Evolutionary conservation across 2,329 filamentous ascomycete genomes (phyloP).

Genomic region (Laburnicola sp.): DNA sequence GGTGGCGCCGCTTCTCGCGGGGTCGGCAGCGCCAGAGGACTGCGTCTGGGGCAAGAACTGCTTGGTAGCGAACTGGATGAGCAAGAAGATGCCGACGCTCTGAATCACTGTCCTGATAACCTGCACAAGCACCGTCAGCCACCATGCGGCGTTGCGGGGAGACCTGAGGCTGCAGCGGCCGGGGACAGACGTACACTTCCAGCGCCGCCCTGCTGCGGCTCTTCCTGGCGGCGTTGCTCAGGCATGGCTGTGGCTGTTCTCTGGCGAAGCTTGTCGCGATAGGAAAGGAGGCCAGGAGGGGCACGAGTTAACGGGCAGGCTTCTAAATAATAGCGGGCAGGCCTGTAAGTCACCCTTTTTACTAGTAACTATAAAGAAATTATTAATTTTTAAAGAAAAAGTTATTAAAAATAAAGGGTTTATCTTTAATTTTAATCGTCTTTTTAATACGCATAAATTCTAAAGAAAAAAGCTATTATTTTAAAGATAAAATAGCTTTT

Average conservation of each 20-base stretch:
- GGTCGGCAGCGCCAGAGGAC: conserved; percentile 17
- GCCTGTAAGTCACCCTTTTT: too few relatives aligned
- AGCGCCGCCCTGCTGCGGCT: conserved; percentile 23
- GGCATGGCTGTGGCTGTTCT: conserved; percentile 33
- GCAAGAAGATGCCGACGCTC: conserved; percentile 62
- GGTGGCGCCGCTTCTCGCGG: conserved; percentile 25
- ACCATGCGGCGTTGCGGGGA: not conserved
- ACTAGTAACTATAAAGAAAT: too few relatives aligned
- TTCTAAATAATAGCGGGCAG: too few relatives aligned
- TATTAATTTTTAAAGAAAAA: too few relatives aligned
- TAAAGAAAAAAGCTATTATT: too few relatives aligned
- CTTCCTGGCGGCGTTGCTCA: conserved; percentile 31
- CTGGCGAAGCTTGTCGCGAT: conserved; percentile 14
- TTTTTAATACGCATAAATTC: too few relatives aligned
- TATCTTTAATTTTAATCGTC: too few relatives aligned
- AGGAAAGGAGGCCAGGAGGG: conserved; percentile 9
- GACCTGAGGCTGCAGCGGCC: not conserved
- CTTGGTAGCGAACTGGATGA: conserved; percentile 60
- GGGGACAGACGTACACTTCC: conserved; percentile 27
- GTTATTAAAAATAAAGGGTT: too few relatives aligned
- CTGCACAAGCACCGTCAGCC: conserved; percentile 29
- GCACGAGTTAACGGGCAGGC: not conserved
- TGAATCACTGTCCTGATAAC: conserved; percentile 52
- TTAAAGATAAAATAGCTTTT: too few relatives aligned
- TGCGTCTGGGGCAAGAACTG: conserved; percentile 54